Conservation (phyloP, 192 early-diverging fungal genomes). For the Backusella luteola region DNA sequence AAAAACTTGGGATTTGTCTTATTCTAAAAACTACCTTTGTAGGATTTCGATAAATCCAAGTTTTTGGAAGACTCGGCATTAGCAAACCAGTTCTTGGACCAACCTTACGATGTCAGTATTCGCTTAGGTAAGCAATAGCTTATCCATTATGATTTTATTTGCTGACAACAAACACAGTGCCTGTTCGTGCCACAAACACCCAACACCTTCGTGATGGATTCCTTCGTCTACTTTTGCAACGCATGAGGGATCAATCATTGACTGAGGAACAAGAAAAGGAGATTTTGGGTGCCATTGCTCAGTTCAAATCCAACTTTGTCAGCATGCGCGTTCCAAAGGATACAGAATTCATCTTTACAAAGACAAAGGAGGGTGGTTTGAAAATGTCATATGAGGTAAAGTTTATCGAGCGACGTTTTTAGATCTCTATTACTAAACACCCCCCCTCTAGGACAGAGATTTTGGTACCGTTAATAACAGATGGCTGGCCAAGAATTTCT, state of each 20-base stretch:
- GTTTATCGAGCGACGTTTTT: no score
- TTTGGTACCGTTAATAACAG: conserved; percentile 35
- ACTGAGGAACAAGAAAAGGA: conserved; percentile 43
- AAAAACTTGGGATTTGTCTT: not conserved
- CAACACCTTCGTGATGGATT: conserved; percentile 61
- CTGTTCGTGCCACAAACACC: conserved; percentile 46
- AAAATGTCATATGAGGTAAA: conserved; percentile 36
- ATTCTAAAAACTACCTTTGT: not conserved
- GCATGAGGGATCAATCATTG: conserved; percentile 38
- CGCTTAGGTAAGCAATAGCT: conserved; percentile 33
- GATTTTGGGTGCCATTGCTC: conserved; percentile 48
- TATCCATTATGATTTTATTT: not conserved
- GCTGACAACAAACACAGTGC: conserved; percentile 17
- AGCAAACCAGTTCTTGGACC: conserved; percentile 29
- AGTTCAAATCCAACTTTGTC: conserved; percentile 51
- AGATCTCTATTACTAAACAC: not conserved
- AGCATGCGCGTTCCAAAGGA: conserved; percentile 45
- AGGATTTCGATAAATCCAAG: conserved; percentile 34
- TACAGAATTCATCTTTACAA: conserved; percentile 48
- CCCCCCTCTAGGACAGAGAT: conserved; percentile 35
- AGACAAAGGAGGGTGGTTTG: conserved; percentile 40
- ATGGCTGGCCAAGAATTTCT: conserved; percentile 51
- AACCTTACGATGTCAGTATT: conserved; percentile 48
- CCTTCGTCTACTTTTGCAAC: conserved; percentile 41
- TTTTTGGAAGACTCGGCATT: conserved; percentile 34